Base-by-base conservation (phyloP, 345 rosid genomes). In the Dimocarpus longan region DNA sequence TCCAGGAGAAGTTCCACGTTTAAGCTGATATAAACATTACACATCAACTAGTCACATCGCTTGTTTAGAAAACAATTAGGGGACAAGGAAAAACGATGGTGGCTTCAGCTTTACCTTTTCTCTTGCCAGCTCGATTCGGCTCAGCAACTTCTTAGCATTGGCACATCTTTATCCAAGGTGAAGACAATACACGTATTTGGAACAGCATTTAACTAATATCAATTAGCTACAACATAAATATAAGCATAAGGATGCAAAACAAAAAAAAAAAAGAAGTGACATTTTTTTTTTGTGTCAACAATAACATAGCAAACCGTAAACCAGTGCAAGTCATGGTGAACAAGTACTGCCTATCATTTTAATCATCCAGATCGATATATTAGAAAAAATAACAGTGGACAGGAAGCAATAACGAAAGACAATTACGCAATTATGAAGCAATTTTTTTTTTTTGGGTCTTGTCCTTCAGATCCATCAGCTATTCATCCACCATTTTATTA, bases 11-110 rank as follows among this genome's bases (percentile, higher is more conserved):
- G 83, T 76, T 76, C 93, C 91, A 24, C 83, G 40, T 82, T 89
- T 87, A 73, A 93, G 90, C 97, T 95, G 94, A 80, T 46, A 60
- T 73, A 74, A 83, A 81, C 46, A 83, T 63, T 44, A 74, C 60
- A 74, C 3, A 7, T 67, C 65, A 83, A 79, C 65, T 7, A 42
- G 37, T 32, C 37, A 32, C 37, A 78, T 68, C 46, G 3, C 37
- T 32, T 32, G 21, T 48, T 70, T 74, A 44, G 76, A 3, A 3
- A 2, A 32, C 37, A 32, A 32, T 32, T 32, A 32, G 37, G 37
- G 37, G 3, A 32, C 37, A 32, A 32, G 37, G 37, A 32, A 32
- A 32, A 32, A 32, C 37, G 37, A 74, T 56, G 46, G 65, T 43
- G 40, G 63, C 21, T 56, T 32, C 28, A 64, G 67, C 6, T 70